Conservation (phyloP, 1,284 basidiomycete genomes). For the Erythrobasidium hasegawianum region DNA sequence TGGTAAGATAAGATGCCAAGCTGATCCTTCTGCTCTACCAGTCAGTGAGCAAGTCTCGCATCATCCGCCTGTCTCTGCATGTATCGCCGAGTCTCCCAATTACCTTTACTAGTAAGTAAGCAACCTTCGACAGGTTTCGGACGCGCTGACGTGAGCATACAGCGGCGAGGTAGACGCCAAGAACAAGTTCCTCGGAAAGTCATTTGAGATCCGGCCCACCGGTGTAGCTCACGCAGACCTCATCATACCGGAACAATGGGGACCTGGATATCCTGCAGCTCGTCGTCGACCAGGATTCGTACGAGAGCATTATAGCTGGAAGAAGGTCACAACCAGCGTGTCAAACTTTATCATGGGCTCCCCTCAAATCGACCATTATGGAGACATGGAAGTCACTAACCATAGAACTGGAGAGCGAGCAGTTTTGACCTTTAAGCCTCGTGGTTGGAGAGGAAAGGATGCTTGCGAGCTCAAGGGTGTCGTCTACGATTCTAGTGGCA, state of each 20-base stretch:
- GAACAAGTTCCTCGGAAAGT: conserved; percentile 84
- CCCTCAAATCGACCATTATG: conserved; percentile 95
- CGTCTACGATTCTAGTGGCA: conserved; percentile 66
- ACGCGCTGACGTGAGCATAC: background rate
- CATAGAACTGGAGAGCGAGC: conserved; percentile 90
- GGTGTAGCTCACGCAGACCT: conserved; percentile 88
- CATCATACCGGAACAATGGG: conserved; percentile 65
- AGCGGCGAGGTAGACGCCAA: conserved; percentile 71
- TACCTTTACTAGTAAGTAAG: conserved; percentile 84
- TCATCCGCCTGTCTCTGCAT: conserved; percentile 78
- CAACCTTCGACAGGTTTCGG: background rate
- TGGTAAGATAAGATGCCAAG: background rate
- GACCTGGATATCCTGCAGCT: conserved; percentile 49
- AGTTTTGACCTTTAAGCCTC: conserved; percentile 87
- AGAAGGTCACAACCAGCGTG: conserved; percentile 88
- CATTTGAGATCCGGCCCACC: conserved; percentile 93
- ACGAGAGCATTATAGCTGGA: conserved; percentile 84
- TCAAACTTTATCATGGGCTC: conserved; percentile 91
- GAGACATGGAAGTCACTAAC: conserved; percentile 87
- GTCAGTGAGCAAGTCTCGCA: conserved; percentile 37
- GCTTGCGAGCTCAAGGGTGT: conserved; percentile 88
- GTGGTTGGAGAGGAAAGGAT: conserved; percentile 88
- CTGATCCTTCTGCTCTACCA: background rate
- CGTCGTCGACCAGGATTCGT: conserved; percentile 54
- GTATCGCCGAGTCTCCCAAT: conserved; percentile 80